A percentile compares a stretch with the other conserved stretches of the same genome.
Conservation (phyloP, 2,329 filamentous ascomycete species). For the Dactylella cylindrospora region DNA sequence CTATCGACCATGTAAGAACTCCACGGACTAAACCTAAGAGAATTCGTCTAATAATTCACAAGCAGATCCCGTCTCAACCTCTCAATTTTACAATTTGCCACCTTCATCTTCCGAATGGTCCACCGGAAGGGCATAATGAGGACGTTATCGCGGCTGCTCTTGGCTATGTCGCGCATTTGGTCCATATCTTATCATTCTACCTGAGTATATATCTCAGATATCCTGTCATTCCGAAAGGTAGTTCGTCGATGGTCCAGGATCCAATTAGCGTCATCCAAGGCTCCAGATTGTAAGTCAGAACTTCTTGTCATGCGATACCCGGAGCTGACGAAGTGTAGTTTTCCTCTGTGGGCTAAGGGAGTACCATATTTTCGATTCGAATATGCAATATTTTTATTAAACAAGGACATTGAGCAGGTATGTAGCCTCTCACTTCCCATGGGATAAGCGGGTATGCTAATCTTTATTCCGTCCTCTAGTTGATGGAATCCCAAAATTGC, state of each 20-base stretch:
- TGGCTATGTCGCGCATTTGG: conserved; percentile 74
- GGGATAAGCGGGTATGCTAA: neutral
- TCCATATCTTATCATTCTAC: conserved; percentile 77
- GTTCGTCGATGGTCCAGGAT: conserved; percentile 73
- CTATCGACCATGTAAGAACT: conserved; percentile 64
- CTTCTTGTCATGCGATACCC: neutral
- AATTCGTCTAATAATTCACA: conserved; percentile 2
- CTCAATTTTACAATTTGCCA: conserved; percentile 82
- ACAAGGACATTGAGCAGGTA: conserved; percentile 78
- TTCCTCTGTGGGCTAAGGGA: conserved; percentile 74
- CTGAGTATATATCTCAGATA: conserved; percentile 78
- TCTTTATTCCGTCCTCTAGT: conserved; percentile 49
- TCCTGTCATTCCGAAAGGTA: conserved; percentile 70
- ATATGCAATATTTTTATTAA: conserved; percentile 93
- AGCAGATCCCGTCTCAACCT: conserved; percentile 59
- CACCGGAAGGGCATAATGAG: conserved; percentile 70
- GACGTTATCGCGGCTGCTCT: conserved; percentile 77
- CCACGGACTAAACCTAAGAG: neutral
- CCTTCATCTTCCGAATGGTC: conserved; percentile 76
- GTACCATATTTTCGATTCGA: conserved; percentile 86
- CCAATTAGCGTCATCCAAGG: conserved; percentile 59
- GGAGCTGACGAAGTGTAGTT: conserved; percentile 58
- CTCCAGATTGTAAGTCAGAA: conserved; percentile 39
- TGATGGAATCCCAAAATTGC: conserved; percentile 67
- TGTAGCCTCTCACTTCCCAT: neutral